Evolutionary conservation across 2,329 filamentous ascomycete genomes (phyloP).

Genomic region (Fusarium anguioides): DNA sequence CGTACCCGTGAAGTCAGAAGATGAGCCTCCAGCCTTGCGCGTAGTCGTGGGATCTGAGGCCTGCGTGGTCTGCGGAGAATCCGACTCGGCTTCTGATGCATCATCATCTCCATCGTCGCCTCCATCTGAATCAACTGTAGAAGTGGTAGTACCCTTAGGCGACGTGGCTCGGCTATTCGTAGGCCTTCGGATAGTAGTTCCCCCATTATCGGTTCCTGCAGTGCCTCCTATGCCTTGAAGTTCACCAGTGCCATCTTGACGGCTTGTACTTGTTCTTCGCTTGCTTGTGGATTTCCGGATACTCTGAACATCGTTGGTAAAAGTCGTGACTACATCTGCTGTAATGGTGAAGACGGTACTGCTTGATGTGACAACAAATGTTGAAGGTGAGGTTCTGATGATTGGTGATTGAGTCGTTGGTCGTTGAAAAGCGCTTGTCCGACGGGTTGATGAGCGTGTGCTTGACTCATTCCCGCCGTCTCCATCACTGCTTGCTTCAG

Average conservation of each 20-base stretch:
- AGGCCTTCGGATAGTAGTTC: background rate
- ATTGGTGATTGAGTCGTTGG: background rate
- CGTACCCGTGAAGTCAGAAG: too few species aligned
- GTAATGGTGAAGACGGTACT: conserved; percentile 3
- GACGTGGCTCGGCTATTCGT: background rate
- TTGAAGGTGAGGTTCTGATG: background rate
- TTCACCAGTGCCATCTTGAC: background rate
- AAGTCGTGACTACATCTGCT: background rate
- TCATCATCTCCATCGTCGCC: background rate
- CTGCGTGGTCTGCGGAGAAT: background rate
- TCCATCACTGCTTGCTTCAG: background rate
- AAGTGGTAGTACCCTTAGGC: background rate
- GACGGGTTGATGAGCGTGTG: background rate
- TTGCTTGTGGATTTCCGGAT: background rate
- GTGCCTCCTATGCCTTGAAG: background rate
- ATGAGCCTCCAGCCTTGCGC: background rate
- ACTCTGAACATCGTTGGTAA: background rate
- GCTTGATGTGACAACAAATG: conserved; percentile 8
- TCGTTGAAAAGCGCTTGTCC: background rate
- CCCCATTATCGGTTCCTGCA: fast-evolving
- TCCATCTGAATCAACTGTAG: background rate
- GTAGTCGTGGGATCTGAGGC: background rate
- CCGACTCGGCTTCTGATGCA: background rate
- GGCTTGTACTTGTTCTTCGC: background rate
- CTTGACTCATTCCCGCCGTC: background rate